Evolutionary conservation across 2,329 filamentous ascomycete genomes (phyloP).

Genomic region (Zelopaecilomyces penicillatus): DNA sequence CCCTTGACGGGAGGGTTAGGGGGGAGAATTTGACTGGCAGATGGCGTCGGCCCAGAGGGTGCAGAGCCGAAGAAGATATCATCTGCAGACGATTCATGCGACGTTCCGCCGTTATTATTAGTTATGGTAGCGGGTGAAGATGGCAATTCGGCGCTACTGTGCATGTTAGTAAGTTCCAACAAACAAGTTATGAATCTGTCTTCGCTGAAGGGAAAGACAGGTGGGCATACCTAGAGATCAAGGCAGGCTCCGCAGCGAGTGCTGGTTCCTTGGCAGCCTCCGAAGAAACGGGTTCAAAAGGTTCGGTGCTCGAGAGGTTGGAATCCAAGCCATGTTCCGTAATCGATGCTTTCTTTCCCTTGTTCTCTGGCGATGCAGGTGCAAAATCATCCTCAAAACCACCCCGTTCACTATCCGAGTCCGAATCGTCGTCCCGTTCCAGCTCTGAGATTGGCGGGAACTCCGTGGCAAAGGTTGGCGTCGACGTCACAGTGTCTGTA

Average conservation of each 20-base stretch:
- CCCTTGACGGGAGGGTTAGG: conserved; percentile 33
- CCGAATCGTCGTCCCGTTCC: conserved; percentile 73
- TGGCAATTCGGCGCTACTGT: conserved; percentile 19
- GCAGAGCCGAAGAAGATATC: conserved; percentile 37
- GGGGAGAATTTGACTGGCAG: conserved; percentile 22
- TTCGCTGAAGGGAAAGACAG: no score
- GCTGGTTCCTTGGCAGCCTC: conserved; percentile 18
- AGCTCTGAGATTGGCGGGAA: conserved; percentile 92
- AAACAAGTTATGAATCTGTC: not conserved
- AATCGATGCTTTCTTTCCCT: conserved; percentile 2
- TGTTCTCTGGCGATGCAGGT: conserved; percentile 42
- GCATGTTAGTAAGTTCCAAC: conserved; percentile 6
- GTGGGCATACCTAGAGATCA: no score
- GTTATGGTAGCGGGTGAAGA: conserved; percentile 25
- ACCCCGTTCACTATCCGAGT: conserved; percentile 67
- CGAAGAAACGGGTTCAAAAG: conserved; percentile 8
- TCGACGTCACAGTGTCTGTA: conserved; percentile 30
- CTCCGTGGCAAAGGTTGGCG: conserved; percentile 58
- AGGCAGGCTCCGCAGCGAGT: conserved; percentile 7
- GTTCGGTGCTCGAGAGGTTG: not conserved
- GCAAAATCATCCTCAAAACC: conserved; percentile 94
- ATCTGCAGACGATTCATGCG: conserved; percentile 27
- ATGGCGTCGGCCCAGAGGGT: conserved; percentile 16
- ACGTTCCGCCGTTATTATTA: conserved; percentile 11
- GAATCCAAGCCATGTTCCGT: not conserved